A percentile compares a stretch with the other conserved stretches of the same genome.
These are phyloP conservation scores for Calonectria hongkongensis DNA, from an alignment of 2,329 filamentous ascomycete genomes.

Conservation along the genomic window DNA sequence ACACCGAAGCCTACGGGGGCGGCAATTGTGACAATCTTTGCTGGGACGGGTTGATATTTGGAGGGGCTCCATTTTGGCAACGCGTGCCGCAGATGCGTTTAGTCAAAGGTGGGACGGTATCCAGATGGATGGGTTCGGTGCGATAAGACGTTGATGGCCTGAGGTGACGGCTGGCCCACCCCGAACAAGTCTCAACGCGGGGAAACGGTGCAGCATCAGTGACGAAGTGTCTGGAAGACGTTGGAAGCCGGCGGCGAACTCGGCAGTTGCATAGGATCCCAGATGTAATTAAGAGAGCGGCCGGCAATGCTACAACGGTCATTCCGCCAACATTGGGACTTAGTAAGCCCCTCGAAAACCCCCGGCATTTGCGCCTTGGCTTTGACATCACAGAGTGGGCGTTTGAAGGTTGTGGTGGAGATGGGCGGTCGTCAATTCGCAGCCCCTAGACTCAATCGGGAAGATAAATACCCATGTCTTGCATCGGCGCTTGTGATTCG, in stretches of 20 bases:
- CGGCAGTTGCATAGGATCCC: slow-evolving; percentile 1
- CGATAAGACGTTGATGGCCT: background rate
- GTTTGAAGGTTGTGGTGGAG: background rate
- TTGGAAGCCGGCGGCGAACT: background rate
- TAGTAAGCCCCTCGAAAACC: background rate
- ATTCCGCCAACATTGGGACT: background rate
- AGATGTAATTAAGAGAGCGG: background rate
- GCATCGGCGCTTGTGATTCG: slow-evolving; percentile 15
- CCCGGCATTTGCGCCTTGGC: background rate
- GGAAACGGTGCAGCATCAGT: background rate
- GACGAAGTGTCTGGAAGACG: background rate
- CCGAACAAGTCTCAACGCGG: background rate
- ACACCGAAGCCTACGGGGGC: slow-evolving; percentile 70
- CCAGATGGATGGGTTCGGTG: background rate
- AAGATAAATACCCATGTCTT: slow-evolving; percentile 26
- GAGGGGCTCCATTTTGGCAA: background rate
- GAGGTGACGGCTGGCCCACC: background rate
- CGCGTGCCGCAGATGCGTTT: background rate
- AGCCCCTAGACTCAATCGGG: slow-evolving; percentile 10
- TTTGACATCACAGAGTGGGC: background rate
- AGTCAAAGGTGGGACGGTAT: background rate
- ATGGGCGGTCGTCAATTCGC: background rate
- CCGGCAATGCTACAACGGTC: background rate
- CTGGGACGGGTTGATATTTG: background rate
- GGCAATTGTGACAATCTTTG: slow-evolving; percentile 71